Conservation (phyloP, 495 filamentous ascomycete species). For the Elasticomyces elasticus region DNA sequence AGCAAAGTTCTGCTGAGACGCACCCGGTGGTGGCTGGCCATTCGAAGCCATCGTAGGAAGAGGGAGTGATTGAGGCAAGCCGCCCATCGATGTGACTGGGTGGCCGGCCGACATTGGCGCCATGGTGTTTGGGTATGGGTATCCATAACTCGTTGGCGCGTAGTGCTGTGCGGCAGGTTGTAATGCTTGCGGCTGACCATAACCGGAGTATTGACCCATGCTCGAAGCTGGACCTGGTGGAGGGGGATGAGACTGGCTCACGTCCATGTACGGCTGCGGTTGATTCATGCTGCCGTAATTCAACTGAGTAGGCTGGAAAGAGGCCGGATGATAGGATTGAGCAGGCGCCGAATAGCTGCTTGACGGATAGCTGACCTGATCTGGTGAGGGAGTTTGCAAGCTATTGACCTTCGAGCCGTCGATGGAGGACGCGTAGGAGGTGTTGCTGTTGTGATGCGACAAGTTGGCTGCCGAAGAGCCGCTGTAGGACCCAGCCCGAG, state of each 20-base stretch:
- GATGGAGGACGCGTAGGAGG: constrained; percentile 43
- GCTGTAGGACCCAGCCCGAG: constrained; percentile 58
- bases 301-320: constrained; percentile 22
- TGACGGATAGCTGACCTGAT: constrained; percentile 31
- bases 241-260: constrained; percentile 62
- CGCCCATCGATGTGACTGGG: constrained; percentile 57
- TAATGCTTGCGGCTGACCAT: constrained; percentile 55
- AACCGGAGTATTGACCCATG: constrained; percentile 59
- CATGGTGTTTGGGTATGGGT: constrained; percentile 64
- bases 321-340: constrained; percentile 12
- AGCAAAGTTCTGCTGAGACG: constrained; percentile 17
- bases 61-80: constrained; percentile 26
- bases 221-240: constrained; percentile 71
- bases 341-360: constrained; percentile 25
- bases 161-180: constrained; percentile 70
- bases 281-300: constrained; percentile 73
- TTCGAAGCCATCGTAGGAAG: constrained; percentile 23
- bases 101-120: constrained; percentile 63
- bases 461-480: constrained; percentile 37
- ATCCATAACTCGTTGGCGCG: constrained; percentile 54
- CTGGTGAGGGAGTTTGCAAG: constrained; percentile 39
- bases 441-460: constrained; percentile 29
- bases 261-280: constrained; percentile 72
- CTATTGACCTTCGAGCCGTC: constrained; percentile 39
- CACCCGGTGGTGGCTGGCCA: constrained; percentile 13